Evolutionary conservation across 768 basidiomycete genomes (phyloP), one percentile per base, ranked within the genome.

Genomic region (Boletus sp.): DNA sequence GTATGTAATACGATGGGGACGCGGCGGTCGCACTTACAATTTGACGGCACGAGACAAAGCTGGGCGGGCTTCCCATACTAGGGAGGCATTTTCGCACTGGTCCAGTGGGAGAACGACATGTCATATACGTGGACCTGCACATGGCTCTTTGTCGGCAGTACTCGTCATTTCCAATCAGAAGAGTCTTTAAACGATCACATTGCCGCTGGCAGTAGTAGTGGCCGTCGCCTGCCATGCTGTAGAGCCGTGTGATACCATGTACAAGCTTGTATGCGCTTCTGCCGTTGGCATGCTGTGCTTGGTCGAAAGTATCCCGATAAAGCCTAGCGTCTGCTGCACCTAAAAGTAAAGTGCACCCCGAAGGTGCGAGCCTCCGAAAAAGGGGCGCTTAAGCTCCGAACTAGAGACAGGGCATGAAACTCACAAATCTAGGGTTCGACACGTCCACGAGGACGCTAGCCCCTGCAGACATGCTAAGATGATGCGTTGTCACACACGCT

Each of bases 331-430:
- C 42, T 47, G 50, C 48, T 33, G 42, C 36, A 24, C 18, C 54
- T 32, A 58, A 57, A 59, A 45, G 47, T 55, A 41, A 50, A 52
- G 30, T n/a, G 7, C 37, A 42, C 46, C 41, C 48, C 30, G 20
- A 52, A 36, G 36, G 52, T 54, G 59, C 45, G 57, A 58, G 51
- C 41, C 48, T 24, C 47, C 37, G 44, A 41, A 50, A 69, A 71
- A 63, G 63, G 70, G 72, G 70, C 71, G 70, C 66, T 50, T 63
- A 73, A 71, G 70, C 41, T 71, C 70, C 70, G 70, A 60, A 36
- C 56, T 24, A 56, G 52, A 42, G 61, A 61, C 59, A 59, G 64
- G 59, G 52, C 47, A 52, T 15, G 57, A 54, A 51, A 57, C 55
- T 52, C 52, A 62, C 54, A 46, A 56, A 66, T 66, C 44, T n/a